A percentile compares a stretch with the other conserved stretches of the same genome.
Conservation (phyloP, 2,329 filamentous ascomycete species). For the Cladosporium sp. region DNA sequence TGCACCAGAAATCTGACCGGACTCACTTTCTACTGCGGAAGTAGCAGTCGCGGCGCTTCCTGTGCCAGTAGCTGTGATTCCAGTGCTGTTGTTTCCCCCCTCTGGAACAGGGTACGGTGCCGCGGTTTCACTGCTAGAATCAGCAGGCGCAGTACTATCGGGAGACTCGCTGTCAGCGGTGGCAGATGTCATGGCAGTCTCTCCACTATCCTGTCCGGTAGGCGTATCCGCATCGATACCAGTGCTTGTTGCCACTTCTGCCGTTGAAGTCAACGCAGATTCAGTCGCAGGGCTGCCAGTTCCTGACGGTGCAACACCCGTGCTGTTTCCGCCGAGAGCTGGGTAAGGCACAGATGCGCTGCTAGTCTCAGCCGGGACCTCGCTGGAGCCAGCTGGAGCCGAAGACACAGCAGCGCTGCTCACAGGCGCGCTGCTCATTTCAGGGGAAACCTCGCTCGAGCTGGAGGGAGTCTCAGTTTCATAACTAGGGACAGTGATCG, state of each 20-base stretch:
- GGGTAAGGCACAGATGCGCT: background rate
- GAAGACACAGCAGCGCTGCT: background rate
- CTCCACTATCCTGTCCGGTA: background rate
- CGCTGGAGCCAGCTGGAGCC: no score
- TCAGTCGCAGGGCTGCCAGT: background rate
- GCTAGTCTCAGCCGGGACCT: no score
- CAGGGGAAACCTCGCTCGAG: background rate
- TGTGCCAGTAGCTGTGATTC: background rate
- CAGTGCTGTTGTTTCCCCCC: slow-evolving; percentile 1
- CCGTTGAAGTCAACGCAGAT: background rate
- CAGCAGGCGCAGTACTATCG: background rate
- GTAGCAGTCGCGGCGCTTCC: background rate
- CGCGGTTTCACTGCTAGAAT: background rate
- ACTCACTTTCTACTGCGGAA: background rate
- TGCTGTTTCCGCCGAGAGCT: background rate
- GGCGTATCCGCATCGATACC: background rate
- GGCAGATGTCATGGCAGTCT: background rate
- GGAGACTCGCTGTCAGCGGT: background rate
- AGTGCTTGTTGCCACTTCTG: background rate
- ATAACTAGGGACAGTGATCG: background rate
- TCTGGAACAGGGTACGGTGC: background rate
- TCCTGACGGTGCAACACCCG: background rate
- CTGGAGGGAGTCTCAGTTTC: background rate
- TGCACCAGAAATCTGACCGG: background rate
- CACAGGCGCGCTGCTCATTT: background rate